Evolutionary conservation across 495 filamentous ascomycete species (phyloP), one percentile per base, ranked within the genome.

Genomic region (Podospora appendiculata): DNA sequence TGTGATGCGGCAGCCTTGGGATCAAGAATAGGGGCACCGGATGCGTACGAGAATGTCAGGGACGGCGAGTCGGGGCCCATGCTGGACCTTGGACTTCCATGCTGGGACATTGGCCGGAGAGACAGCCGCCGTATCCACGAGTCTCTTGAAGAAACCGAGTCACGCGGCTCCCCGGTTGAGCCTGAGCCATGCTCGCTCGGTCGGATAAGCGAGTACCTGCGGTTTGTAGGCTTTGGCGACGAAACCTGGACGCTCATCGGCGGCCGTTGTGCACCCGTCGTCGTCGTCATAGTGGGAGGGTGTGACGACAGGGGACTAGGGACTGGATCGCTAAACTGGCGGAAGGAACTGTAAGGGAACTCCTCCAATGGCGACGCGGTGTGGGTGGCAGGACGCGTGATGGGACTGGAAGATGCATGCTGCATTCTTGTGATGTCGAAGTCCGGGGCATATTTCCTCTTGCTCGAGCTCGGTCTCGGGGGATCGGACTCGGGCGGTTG

Each of bases 61-160:
- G 84, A 83, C 13, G 82, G 75, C n/a, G 85, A 87, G 35, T 80
- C 77, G 1, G 87, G 84, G 14, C 78, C 79, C 50, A 84, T 74
- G 57, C 81, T 86, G 19, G 85, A 82, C 45, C 79, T 72, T 32
- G 76, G 70, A 55, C 84, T 93, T 39, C 82, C 86, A 54, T 82
- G 78, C 44, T 85, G 81, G 49, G 87, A 89, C n/a, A 87, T 80
- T 12, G 82, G 79, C 32, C 80, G 80, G 32, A 78, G 70, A 16
- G 88, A 94, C 47, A 92, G 70, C 33, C 87, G 81, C 62, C 80
- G 78, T 49, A 92, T 77, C 86, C 88, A 93, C n/a, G 85, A 85
- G 11, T 86, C 78, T 35, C 66, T 77, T 9, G 79, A 78, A 16
- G 80, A 82, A 9, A 78, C 53, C 3, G 78, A 79, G 51, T 77